Percentiles rank a stretch among this genome's conserved stretches.
Evolutionary conservation across 1,284 basidiomycete species (phyloP).

Genomic region (Ganoderma boninense): DNA sequence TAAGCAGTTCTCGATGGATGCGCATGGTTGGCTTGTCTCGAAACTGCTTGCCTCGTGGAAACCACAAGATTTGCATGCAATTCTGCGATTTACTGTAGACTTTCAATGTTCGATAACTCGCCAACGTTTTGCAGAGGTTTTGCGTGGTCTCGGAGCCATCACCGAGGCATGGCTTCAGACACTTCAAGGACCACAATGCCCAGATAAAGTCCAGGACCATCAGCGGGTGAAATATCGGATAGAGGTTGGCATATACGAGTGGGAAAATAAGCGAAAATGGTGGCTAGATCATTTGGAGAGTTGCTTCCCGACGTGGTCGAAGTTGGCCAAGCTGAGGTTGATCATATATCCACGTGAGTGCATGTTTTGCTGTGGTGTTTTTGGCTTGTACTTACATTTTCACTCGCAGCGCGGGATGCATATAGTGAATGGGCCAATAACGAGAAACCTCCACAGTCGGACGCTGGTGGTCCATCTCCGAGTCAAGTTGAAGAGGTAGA

Average conservation of each 20-base stretch:
- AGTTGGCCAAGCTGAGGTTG: no score
- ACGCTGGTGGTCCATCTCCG: neutral
- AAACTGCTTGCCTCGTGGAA: neutral
- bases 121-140: neutral
- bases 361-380: no score
- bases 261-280: no score
- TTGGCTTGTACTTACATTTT: no score
- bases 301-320: no score
- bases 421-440: no score
- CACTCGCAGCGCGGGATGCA: no score
- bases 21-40: neutral
- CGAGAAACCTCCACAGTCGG: neutral
- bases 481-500: neutral
- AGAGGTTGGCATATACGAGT: no score
- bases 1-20: neutral
- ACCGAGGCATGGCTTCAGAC: neutral
- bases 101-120: neutral
- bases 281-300: no score
- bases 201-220: no score
- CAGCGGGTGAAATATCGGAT: no score
- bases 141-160: neutral
- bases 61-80: neutral
- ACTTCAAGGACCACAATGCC: neutral
- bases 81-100: neutral
- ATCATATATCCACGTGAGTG: no score